Conservation (phyloP, 1,284 basidiomycete species). For the Malassezia equina region DNA sequence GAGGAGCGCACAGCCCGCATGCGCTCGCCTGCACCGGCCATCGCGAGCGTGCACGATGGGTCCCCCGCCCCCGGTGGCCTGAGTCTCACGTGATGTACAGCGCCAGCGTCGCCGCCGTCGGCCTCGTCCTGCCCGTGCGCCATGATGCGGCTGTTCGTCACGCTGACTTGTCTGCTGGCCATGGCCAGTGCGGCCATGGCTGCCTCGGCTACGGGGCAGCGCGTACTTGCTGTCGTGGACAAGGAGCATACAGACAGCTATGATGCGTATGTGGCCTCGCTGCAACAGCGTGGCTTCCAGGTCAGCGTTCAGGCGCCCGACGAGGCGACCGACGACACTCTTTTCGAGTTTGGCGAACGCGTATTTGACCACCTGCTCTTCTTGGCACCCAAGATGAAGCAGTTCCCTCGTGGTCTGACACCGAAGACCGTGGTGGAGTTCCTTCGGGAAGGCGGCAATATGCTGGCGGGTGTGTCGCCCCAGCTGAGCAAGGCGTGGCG, state of each 20-base stretch:
- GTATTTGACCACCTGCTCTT: slow-evolving; percentile 39
- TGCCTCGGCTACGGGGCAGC: slow-evolving; percentile 30
- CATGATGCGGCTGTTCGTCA: slow-evolving; percentile 1
- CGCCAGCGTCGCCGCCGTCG: neutral
- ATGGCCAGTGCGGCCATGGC: neutral
- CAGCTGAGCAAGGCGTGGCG: slow-evolving; percentile 51
- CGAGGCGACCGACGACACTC: slow-evolving; percentile 14
- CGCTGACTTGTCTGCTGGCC: neutral
- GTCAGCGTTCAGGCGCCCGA: slow-evolving; percentile 9
- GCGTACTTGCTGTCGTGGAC: slow-evolving; percentile 35
- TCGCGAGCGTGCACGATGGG: neutral
- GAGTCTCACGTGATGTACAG: neutral
- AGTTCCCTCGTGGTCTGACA: slow-evolving; percentile 63
- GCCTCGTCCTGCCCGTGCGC: neutral
- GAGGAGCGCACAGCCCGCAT: neutral
- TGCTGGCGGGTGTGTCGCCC: slow-evolving; percentile 69
- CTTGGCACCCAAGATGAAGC: slow-evolving; percentile 46
- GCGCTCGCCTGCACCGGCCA: neutral
- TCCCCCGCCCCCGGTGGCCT: neutral
- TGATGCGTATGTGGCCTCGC: slow-evolving; percentile 20
- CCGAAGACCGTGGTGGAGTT: slow-evolving; percentile 71
- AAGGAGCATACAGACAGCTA: slow-evolving; percentile 10
- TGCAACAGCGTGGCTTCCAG: slow-evolving; percentile 25
- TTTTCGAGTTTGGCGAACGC: slow-evolving; percentile 32
- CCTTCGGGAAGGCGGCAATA: slow-evolving; percentile 62